Evolutionary conservation across 768 basidiomycete genomes (phyloP).

Genomic region (Candolleomyces efflorescens): DNA sequence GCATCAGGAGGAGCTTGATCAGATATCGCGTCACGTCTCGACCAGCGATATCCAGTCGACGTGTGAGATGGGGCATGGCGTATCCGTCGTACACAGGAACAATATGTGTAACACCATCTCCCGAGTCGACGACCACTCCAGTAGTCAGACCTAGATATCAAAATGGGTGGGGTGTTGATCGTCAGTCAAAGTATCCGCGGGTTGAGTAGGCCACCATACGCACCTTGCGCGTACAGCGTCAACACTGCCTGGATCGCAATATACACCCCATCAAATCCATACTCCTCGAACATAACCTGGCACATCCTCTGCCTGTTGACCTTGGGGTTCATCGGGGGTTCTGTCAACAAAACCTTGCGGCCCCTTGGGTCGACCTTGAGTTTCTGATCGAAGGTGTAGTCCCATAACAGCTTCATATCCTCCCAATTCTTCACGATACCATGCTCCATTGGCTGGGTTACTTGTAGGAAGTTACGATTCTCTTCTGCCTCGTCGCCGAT

Average conservation of each 20-base stretch:
- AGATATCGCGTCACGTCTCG: constrained; percentile 97
- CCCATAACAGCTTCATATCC: constrained; percentile 97
- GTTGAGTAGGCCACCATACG: constrained; percentile 18
- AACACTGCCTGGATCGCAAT: constrained; percentile 98
- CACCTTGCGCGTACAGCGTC: constrained; percentile 98
- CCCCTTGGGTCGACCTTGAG: constrained; percentile 83
- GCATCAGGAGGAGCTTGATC: constrained; percentile 99
- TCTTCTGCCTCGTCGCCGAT: constrained; percentile 94
- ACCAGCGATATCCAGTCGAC: constrained; percentile 94
- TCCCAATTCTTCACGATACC: constrained; percentile 99
- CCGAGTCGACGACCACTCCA: constrained; percentile 98
- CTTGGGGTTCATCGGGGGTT: constrained; percentile 99
- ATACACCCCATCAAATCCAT: constrained; percentile 93
- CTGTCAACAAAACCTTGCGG: constrained; percentile 88
- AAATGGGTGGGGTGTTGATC: not conserved
- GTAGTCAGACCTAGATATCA: constrained; percentile 78
- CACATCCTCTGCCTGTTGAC: constrained; percentile 91
- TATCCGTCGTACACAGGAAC: constrained; percentile 98
- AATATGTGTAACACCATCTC: constrained; percentile 98
- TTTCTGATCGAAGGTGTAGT: constrained; percentile 98
- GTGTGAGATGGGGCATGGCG: constrained; percentile 91
- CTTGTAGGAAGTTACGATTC: constrained; percentile 92
- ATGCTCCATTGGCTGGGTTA: constrained; percentile 99
- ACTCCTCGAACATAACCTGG: constrained; percentile 99
- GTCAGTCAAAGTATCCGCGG: not conserved